Base-by-base conservation (phyloP, 257 asterid species). In the Solanum chmielewskii region DNA sequence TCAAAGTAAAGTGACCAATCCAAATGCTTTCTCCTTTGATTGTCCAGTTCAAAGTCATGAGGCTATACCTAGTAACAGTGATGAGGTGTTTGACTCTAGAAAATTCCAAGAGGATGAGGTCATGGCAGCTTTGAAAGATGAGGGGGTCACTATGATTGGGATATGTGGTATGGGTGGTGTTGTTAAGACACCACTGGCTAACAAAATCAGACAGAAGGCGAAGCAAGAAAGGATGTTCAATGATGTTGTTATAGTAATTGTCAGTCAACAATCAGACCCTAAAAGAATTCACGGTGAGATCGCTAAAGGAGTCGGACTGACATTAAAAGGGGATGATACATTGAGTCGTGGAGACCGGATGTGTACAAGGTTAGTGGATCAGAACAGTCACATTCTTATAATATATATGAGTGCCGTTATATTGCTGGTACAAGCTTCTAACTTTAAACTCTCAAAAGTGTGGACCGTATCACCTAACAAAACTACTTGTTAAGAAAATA, bases 161-260 rank as follows among this genome's bases (percentile, higher is more conserved):
- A 47, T 89, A 35, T 89, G 87, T 31, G 87, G 90, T 11, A 56
- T 86, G 87, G 56, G 31, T 37, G 90, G 89, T 31, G 86, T 89
- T 1, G 90, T 89, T 7, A 89, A 86, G 18, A 86, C 89, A 4
- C 73, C 66, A 31, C 18, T 89, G 75, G 81, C 52, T 11, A 7
- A 62, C 1, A 75, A 83, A 73, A 86, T 86, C 10, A 69, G 47
- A 0, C 5, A 2, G 1, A 29, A 41, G 25, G 85, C 7, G 2
- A 83, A 88, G 52, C 18, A 18, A 14, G 73, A 41, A 7, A 56
- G 9, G 15, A n/a, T 80, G 33, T 86, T 71, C 64, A 18, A 83
- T 71, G 75, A 82, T 12, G 82, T 73, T 71, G 87, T 21, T 5
- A 21, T 69, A 35, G 82, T 83, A n/a, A 71, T 27, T 52, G 82